Base-by-base conservation (phyloP, 2,329 filamentous ascomycete genomes). In the Aspergillus terreus region DNA sequence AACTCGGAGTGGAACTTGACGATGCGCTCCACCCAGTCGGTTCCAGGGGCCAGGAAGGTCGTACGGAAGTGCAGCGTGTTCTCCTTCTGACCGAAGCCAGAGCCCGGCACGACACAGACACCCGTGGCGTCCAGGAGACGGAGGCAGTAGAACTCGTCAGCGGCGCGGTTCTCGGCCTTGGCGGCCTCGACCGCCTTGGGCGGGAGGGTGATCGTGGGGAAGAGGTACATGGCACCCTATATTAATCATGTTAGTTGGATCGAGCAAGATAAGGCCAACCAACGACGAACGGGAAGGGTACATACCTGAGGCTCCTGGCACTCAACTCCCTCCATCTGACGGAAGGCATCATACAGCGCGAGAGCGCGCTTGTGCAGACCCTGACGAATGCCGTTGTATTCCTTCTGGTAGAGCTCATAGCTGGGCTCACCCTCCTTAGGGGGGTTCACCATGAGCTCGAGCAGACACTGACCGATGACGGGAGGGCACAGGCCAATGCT, bases 391-490 rank as follows among this genome's bases (percentile, higher is more conserved):
- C 75, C 79, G 68, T 86, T 84, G 77, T 94, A 96, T 73, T 99
- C 94, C 70, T 86, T 69, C 66, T 86, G 77, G 79, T 97, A 97
- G 48, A 92, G 82, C 58, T 85, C 84, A 72, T 88, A 88, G 59
- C 89, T 95, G 14, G 90, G 88, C 54, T 95, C 87, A 53, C 94
- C 92, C 62, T 84, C 74, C 66, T 82, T 81, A 36, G 94, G 94
- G 49, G 94, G 94, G 79, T 97, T 96, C 66, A 96, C 91, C 92
- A 97, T 96, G 70, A 96, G 78, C 78, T 97, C 94, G 55, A 99
- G 89, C 44, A 97, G 81, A 76, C 94, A 97, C 80, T 99, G 94
- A 54, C 92, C 92, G 60, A 96, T 83, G 63, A 99, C 94, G 23
- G 94, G 92, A 46, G 94, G 87, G 76, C 94, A 99, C 60, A 99